A percentile compares a stretch with the other conserved stretches of the same genome.
phyloP scores from a whole-genome alignment of 306 rosid species.

The Vicia faba region DNA sequence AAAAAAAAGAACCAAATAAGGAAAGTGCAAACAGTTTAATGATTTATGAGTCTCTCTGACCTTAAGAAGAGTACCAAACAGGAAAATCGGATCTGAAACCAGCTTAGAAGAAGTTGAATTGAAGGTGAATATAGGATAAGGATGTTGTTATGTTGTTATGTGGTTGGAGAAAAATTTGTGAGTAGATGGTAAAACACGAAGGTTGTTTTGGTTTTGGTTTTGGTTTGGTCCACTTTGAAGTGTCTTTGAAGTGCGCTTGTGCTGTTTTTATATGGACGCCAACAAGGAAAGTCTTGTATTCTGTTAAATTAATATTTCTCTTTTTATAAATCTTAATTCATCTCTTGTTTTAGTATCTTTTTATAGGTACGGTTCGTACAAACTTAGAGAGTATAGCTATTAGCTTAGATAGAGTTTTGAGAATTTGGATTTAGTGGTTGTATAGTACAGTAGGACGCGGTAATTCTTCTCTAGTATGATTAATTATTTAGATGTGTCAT shows the following conservation, averaged over 20 bases:
- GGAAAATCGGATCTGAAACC: conserved; percentile 28
- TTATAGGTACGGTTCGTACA: no score
- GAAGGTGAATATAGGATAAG: conserved; percentile 25
- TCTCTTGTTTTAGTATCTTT: no score
- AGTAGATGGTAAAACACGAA: conserved; percentile 17
- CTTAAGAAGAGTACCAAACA: conserved; percentile 21
- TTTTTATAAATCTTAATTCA: background rate
- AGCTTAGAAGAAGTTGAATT: conserved; percentile 29
- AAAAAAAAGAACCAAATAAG: background rate
- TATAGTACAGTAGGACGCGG: no score
- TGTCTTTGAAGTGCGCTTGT: background rate
- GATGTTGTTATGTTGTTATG: conserved; percentile 5
- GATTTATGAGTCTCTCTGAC: conserved; percentile 35
- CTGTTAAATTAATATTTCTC: conserved; percentile 24
- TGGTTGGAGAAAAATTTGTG: conserved; percentile 21
- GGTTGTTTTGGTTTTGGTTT: conserved; percentile 8
- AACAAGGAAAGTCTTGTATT: conserved; percentile 33
- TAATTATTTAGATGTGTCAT: no score
- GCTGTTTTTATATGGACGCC: conserved; percentile 33
- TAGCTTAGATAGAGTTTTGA: no score
- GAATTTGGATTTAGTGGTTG: no score
- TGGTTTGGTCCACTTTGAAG: conserved; percentile 28
- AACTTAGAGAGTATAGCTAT: no score
- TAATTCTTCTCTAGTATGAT: no score
- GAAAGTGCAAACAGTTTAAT: conserved; percentile 18